phyloP scores from a whole-genome alignment of 1,139 yeast genomes.

The Saccharomycopsis hybrid region DNA sequence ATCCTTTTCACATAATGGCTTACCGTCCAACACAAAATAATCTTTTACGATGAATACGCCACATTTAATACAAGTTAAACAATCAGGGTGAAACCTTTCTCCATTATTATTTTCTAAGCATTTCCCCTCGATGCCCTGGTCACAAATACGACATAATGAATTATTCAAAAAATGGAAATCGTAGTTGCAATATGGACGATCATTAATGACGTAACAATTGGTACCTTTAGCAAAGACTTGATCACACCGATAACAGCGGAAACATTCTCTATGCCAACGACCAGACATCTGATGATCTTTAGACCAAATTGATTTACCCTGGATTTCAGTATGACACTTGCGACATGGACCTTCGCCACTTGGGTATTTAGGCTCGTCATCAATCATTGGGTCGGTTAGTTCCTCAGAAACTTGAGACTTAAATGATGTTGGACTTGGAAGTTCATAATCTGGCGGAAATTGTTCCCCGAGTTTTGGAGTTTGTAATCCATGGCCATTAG shows the following conservation, averaged over 20 bases:
- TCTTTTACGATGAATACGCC: conserved; percentile 41
- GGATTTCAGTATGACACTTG: conserved; percentile 45
- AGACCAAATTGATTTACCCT: conserved; percentile 62
- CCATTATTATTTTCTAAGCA: conserved; percentile 72
- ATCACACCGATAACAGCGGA: conserved; percentile 62
- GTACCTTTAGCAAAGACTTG: conserved; percentile 49
- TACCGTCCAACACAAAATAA: conserved; percentile 48
- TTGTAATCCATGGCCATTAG: too few relatives aligned
- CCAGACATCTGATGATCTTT: conserved; percentile 80
- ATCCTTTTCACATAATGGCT: conserved; percentile 43
- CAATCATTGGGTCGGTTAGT: conserved; percentile 26
- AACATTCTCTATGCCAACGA: conserved; percentile 90
- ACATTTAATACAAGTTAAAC: conserved; percentile 57
- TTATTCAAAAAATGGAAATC: conserved; percentile 79
- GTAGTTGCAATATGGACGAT: conserved; percentile 71
- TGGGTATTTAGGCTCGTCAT: conserved; percentile 29
- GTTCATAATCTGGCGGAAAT: conserved; percentile 11
- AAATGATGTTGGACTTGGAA: conserved; percentile 14
- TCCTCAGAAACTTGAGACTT: conserved; percentile 3
- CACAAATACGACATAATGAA: conserved; percentile 68
- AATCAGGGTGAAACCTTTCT: conserved; percentile 61
- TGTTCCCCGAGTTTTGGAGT: not conserved
- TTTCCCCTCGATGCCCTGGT: conserved; percentile 78
- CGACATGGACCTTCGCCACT: conserved; percentile 77
- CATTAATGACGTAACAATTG: conserved; percentile 74